These are phyloP conservation scores for Pleurotus pulmonarius DNA, from an alignment of 768 basidiomycete genomes.

Conservation along the genomic window DNA sequence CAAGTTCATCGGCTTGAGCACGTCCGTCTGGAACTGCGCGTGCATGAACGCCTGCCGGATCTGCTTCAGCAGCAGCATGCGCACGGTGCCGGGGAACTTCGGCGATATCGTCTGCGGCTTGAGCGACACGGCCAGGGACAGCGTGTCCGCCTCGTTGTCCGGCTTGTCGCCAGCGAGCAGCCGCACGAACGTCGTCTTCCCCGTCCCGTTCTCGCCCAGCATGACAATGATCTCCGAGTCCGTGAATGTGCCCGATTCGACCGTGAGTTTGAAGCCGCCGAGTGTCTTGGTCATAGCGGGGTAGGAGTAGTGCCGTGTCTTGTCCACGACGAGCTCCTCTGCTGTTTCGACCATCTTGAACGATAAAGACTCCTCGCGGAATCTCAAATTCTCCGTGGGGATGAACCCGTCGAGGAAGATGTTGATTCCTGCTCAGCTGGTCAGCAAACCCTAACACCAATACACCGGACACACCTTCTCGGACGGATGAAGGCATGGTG, in stretches of 20 bases:
- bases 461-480: conserved; percentile 67
- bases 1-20: conserved; percentile 94
- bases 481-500: conserved; percentile 96
- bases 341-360: conserved; percentile 98
- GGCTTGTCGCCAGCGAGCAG: conserved; percentile 91
- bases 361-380: conserved; percentile 91
- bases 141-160: conserved; percentile 78
- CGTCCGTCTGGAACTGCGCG: conserved; percentile 99
- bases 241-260: conserved; percentile 88
- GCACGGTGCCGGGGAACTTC: conserved; percentile 95
- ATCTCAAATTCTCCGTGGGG: conserved; percentile 96
- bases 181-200: conserved; percentile 98
- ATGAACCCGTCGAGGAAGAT: conserved; percentile 99
- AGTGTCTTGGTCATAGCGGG: conserved; percentile 97
- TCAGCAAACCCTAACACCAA: neutral
- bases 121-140: conserved; percentile 82
- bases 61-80: conserved; percentile 90
- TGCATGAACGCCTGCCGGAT: conserved; percentile 98
- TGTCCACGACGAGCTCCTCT: conserved; percentile 84
- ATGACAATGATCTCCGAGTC: conserved; percentile 99
- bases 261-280: conserved; percentile 92
- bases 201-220: conserved; percentile 98
- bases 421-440: conserved; percentile 74
- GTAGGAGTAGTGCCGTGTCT: conserved; percentile 87
- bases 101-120: conserved; percentile 99